phyloP scores from a whole-genome alignment of 179 eudicot species.

The Dionaea muscipula region DNA sequence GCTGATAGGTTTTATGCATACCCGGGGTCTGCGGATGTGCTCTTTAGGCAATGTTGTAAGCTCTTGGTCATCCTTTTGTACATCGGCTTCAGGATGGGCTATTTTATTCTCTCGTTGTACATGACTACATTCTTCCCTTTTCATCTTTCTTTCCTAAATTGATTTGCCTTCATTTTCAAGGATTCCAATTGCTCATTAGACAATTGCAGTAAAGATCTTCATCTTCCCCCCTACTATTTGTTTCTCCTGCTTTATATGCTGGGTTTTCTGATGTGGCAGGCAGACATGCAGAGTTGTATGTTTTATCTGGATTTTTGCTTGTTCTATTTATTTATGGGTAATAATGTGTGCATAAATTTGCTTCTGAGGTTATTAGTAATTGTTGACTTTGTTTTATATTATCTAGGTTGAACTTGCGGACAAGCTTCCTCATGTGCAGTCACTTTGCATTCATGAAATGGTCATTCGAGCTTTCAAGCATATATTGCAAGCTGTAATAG shows the following conservation, averaged over 20 bases:
- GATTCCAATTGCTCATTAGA: not conserved
- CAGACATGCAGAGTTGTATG: not conserved
- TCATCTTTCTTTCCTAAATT: no score
- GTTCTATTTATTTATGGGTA: not conserved
- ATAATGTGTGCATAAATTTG: not conserved
- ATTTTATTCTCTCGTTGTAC: no score
- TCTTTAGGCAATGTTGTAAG: constrained; percentile 74
- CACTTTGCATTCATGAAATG: constrained; percentile 71
- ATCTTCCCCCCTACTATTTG: not conserved
- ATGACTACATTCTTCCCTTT: no score
- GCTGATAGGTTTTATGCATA: constrained; percentile 72
- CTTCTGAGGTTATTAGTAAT: not conserved
- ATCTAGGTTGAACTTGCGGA: constrained; percentile 73
- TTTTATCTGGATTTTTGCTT: not conserved
- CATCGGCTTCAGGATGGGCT: not conserved
- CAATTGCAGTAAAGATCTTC: not conserved
- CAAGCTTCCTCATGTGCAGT: constrained; percentile 79
- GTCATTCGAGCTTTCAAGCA: constrained; percentile 75
- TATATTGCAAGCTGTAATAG: constrained; percentile 54
- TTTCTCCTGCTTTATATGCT: not conserved
- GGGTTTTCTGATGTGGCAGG: not conserved
- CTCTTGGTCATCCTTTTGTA: not conserved
- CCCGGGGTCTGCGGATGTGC: constrained; percentile 63
- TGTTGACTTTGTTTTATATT: constrained; percentile 7
- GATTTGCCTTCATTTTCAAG: no score